Evolutionary conservation across 192 early-diverging fungal genomes (phyloP), one percentile per base, ranked within the genome.

Genomic region (Podila minutissima): DNA sequence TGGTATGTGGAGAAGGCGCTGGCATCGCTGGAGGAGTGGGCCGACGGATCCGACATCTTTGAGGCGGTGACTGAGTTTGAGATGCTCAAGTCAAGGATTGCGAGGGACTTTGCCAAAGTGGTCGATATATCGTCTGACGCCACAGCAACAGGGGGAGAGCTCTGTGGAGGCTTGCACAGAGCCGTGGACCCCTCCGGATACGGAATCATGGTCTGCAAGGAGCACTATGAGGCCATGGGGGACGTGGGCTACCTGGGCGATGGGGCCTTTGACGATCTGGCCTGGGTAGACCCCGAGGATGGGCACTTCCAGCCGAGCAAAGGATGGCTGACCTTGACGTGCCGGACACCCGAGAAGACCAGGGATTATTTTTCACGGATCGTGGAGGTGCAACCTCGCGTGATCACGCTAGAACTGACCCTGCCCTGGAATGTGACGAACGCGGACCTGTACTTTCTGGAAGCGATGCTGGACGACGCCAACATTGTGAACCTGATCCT

Each of bases 401-500:
- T 55, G 12, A 24, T 55, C 8, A 55, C 53, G 10, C 53, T 55
- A 22, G 53, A 55, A 5, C 24, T 55, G 53, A 55, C n/a, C 8
- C 53, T 55, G 11, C 53, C 53, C 53, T 55, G 53, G 53, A 55
- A 55, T n/a, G 53, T 55, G 24, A 55, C 6, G 6, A 55, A 26
- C 5, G 53, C 20, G 24, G 53, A 55, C 6, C 53, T 55, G 1
- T 55, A 55, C n/a, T 26, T 55, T 3, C 5, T 55, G 53, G 53
- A 55, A 7, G 24, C 53, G n/a, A 55, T 26, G 24, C 24, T 55
- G 53, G 53, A 55, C 24, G 53, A 55, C 24, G 53, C 53, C 53
- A 55, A 55, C n/a, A 55, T 55, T 55, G 53, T 55, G 22, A 55
- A 55, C 24, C 22, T 55, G n/a, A 55, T 55, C 7, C 53, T 55